A percentile compares a stretch with the other conserved stretches of the same genome.
phyloP scores from a whole-genome alignment of 495 filamentous ascomycete genomes.

The Usnea hakonensis region DNA sequence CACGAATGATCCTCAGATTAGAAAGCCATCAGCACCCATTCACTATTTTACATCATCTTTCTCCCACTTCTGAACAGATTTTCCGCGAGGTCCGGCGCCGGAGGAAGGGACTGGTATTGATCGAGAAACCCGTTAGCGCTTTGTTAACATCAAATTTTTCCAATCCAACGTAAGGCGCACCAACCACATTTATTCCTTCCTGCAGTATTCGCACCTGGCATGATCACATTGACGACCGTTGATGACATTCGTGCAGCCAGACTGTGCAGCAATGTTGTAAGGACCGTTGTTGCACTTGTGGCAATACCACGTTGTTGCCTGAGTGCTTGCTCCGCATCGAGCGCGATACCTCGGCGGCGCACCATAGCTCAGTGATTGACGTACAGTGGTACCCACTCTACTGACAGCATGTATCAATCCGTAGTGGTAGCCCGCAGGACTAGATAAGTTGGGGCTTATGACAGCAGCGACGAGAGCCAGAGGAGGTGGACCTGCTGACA shows the following conservation, averaged over 20 bases:
- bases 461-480: neutral
- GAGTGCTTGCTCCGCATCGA: neutral
- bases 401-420: neutral
- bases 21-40: neutral
- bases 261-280: neutral
- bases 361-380: neutral
- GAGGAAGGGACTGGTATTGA: neutral
- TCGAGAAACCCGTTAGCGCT: neutral
- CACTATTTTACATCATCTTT: neutral
- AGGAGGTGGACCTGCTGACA: neutral
- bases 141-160: neutral
- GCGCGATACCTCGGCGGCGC: neutral
- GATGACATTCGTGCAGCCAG: conserved; percentile 5
- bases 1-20: neutral
- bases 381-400: neutral
- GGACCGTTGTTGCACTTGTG: conserved; percentile 1
- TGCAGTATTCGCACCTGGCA: neutral
- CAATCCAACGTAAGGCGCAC: neutral
- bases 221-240: conserved; percentile 3
- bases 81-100: neutral
- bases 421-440: neutral
- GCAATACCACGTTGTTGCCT: neutral
- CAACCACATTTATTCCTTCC: neutral
- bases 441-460: neutral
- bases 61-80: neutral